These are phyloP conservation scores for Kondoa malvinella DNA, from an alignment of 768 basidiomycete genomes.

Conservation along the genomic window DNA sequence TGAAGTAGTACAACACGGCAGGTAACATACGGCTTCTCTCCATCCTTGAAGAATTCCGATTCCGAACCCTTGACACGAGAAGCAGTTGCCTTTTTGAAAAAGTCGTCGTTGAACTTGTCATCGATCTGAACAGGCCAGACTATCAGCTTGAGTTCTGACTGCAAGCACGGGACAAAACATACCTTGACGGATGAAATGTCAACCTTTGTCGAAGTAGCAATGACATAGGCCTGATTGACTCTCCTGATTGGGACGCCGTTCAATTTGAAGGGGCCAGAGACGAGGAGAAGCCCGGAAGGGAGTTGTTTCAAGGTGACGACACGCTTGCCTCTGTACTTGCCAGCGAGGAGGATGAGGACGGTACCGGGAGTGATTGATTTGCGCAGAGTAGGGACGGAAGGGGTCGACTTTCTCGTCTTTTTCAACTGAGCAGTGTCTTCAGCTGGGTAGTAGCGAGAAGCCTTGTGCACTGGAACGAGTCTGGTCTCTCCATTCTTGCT, in stretches of 20 bases:
- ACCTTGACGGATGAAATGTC: constrained; percentile 62
- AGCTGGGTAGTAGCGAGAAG: constrained; percentile 80
- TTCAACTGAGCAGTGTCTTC: constrained; percentile 84
- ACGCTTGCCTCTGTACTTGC: constrained; percentile 93
- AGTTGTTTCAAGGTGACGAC: constrained; percentile 97
- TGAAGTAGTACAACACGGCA: neutral
- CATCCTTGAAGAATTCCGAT: constrained; percentile 90
- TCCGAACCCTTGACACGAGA: constrained; percentile 67
- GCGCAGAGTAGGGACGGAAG: constrained; percentile 50
- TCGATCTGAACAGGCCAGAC: constrained; percentile 42
- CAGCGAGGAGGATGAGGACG: constrained; percentile 88
- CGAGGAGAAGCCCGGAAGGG: constrained; percentile 68
- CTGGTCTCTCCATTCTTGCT: constrained; percentile 81
- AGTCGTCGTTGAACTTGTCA: constrained; percentile 80
- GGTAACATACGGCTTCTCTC: constrained; percentile 42
- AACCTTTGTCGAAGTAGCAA: constrained; percentile 89
- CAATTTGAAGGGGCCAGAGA: constrained; percentile 92
- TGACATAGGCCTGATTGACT: constrained; percentile 97
- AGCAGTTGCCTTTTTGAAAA: constrained; percentile 65
- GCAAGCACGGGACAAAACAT: constrained; percentile 27
- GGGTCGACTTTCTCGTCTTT: constrained; percentile 74
- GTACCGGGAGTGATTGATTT: constrained; percentile 80
- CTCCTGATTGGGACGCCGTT: constrained; percentile 96
- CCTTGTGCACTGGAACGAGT: constrained; percentile 66
- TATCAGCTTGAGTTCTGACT: neutral